Conservation (phyloP, 225 moss, liverwort and hornwort species). For the Polytrichum formosum region DNA sequence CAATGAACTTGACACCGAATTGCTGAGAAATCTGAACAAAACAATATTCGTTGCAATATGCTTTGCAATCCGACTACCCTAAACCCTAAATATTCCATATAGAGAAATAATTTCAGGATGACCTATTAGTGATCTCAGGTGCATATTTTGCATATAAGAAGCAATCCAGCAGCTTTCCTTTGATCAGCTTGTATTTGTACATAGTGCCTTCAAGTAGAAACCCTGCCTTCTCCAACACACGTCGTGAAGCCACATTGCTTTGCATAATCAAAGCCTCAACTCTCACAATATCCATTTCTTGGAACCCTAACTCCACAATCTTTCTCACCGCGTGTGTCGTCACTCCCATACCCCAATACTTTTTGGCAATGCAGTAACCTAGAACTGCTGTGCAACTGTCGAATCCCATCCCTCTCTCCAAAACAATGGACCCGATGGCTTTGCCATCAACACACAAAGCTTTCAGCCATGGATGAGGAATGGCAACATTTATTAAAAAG, state of each 20-base stretch:
- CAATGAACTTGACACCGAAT: too few species aligned
- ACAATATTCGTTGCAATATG: too few species aligned
- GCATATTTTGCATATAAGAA: conserved; percentile 17
- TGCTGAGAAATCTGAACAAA: too few species aligned
- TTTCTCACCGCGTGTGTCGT: conserved; percentile 10
- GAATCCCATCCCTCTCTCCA: conserved; percentile 5
- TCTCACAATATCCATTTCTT: conserved; percentile 14
- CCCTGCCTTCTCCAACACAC: conserved; percentile 28
- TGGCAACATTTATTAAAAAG: conserved; percentile 26
- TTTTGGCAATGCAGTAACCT: conserved; percentile 23
- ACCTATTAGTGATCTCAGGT: background rate
- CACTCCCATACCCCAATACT: conserved; percentile 24
- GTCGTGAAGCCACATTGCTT: conserved; percentile 18
- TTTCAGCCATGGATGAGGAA: conserved; percentile 39
- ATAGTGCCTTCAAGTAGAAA: conserved; percentile 19
- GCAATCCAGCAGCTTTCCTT: conserved; percentile 23
- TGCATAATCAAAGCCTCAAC: conserved; percentile 21
- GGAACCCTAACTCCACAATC: conserved; percentile 14
- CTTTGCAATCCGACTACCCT: too few species aligned
- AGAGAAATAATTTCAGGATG: background rate
- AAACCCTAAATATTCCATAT: background rate
- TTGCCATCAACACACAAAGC: conserved; percentile 48
- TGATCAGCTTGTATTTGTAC: conserved; percentile 14
- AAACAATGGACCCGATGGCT: conserved; percentile 26
- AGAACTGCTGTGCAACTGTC: conserved; percentile 6